phyloP scores from a whole-genome alignment of 2,329 filamentous ascomycete species.

The Sporothrix globosa region DNA sequence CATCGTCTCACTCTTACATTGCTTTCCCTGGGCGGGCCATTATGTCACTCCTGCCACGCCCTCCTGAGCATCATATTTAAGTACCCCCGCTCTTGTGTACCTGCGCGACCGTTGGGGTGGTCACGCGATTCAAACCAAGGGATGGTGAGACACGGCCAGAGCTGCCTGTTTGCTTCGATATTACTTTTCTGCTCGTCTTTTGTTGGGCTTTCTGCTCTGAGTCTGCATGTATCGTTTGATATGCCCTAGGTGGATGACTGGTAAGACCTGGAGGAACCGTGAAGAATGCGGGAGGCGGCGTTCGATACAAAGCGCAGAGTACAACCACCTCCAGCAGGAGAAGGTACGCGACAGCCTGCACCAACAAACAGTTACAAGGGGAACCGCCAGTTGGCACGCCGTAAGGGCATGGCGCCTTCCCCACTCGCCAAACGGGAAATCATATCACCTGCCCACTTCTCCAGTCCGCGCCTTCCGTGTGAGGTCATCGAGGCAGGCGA shows the following conservation, averaged over 20 bases:
- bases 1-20: conserved; percentile 20
- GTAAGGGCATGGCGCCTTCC: conserved; percentile 13
- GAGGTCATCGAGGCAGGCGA: conserved; percentile 16
- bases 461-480: conserved; percentile 29
- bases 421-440: conserved; percentile 26
- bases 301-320: background rate
- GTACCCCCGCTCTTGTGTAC: conserved; percentile 3
- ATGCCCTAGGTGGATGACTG: background rate
- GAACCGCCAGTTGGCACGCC: conserved; percentile 2
- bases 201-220: background rate
- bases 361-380: background rate
- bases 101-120: conserved; percentile 20
- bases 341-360: background rate
- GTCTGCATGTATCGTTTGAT: background rate
- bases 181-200: background rate
- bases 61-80: background rate
- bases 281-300: conserved; percentile 4
- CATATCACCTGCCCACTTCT: conserved; percentile 22
- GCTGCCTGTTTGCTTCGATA: background rate
- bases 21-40: conserved; percentile 22
- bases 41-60: conserved; percentile 29
- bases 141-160: conserved; percentile 28
- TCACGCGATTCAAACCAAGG: conserved; percentile 30
- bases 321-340: background rate
- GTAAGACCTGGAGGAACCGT: background rate